Evolutionary conservation across 345 rosid species (phyloP).

Genomic region (Bruguiera sexangula): DNA sequence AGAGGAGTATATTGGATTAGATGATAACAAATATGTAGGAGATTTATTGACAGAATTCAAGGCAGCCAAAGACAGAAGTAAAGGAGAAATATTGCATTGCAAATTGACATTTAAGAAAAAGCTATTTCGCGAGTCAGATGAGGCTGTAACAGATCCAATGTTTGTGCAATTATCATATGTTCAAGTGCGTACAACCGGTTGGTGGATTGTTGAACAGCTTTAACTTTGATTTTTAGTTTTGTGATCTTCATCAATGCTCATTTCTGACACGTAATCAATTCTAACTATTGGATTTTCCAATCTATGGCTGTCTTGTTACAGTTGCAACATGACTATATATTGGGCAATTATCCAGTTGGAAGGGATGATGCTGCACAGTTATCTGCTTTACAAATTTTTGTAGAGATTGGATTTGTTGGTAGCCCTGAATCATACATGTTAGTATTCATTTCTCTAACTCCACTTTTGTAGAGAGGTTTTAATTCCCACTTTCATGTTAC

Average conservation of each 20-base stretch:
- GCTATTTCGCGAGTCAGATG: conserved; percentile 95
- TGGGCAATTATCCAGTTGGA: conserved; percentile 98
- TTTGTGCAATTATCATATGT: conserved; percentile 92
- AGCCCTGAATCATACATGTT: conserved; percentile 90
- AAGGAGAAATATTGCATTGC: conserved; percentile 96
- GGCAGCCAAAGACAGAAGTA: conserved; percentile 87
- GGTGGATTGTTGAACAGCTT: conserved; percentile 4
- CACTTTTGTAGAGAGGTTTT: neutral
- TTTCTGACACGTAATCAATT: neutral
- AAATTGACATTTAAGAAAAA: conserved; percentile 84
- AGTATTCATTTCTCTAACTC: conserved; percentile 27
- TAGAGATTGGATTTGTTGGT: conserved; percentile 81
- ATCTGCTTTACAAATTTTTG: conserved; percentile 91
- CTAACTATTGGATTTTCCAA: conserved; percentile 16
- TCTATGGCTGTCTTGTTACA: conserved; percentile 34
- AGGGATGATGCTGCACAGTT: conserved; percentile 98
- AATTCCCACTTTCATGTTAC: neutral
- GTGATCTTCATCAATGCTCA: conserved; percentile 1
- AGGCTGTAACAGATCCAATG: conserved; percentile 90
- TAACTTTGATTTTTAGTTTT: neutral
- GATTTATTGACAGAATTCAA: conserved; percentile 89
- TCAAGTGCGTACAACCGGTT: conserved; percentile 55
- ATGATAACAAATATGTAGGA: conserved; percentile 95
- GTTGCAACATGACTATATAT: conserved; percentile 96
- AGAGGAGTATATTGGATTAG: conserved; percentile 96